Evolutionary conservation across 1,284 basidiomycete species (phyloP).

Genomic region (Salmacisia buchloeana): DNA sequence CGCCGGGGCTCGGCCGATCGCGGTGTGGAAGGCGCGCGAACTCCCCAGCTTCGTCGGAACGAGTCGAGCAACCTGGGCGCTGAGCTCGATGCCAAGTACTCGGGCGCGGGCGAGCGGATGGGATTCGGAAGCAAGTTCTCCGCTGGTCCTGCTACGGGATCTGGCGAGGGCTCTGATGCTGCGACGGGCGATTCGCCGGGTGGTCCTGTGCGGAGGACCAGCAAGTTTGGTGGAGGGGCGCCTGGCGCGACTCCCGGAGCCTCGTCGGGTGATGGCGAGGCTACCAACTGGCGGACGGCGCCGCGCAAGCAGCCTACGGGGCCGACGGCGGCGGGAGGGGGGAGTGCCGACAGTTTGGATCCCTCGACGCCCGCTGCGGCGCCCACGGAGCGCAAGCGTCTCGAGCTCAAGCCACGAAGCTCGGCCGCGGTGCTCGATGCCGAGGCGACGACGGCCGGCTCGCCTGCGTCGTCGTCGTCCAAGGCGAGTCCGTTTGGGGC

Average conservation of each 20-base stretch:
- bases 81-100: conserved; percentile 35
- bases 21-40: conserved; percentile 2
- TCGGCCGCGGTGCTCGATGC: conserved; percentile 55
- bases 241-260: conserved; percentile 4
- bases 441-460: conserved; percentile 57
- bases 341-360: conserved; percentile 12
- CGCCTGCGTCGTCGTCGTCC: conserved; percentile 18
- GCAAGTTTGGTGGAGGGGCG: conserved; percentile 7
- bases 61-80: conserved; percentile 18
- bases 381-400: conserved; percentile 43
- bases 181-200: conserved; percentile 10
- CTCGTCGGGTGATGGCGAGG: conserved; percentile 16
- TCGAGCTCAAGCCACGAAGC: conserved; percentile 46
- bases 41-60: conserved; percentile 15
- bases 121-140: conserved; percentile 43
- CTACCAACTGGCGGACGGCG: conserved; percentile 28
- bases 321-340: conserved; percentile 12
- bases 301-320: conserved; percentile 24
- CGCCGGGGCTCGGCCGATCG: neutral
- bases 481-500: conserved; percentile 71
- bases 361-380: conserved; percentile 19
- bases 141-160: conserved; percentile 11
- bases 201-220: neutral
- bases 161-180: conserved; percentile 23
- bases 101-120: conserved; percentile 39